phyloP scores from a whole-genome alignment of 306 rosid genomes.

The Trifolium repens region DNA sequence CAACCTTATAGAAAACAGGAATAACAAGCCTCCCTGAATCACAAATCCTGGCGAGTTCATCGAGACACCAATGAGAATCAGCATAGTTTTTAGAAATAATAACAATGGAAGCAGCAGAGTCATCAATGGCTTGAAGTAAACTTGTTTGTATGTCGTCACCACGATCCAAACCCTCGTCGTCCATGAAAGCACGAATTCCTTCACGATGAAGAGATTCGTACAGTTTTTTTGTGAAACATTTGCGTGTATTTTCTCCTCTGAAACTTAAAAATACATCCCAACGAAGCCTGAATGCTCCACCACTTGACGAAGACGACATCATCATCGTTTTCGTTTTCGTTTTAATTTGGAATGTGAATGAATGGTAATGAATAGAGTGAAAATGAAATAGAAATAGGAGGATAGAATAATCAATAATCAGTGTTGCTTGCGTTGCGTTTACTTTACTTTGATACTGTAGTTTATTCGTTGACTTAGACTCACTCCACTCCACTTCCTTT shows the following conservation, averaged over 20 bases:
- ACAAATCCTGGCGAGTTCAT: constrained; percentile 47
- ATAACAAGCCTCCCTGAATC: constrained; percentile 28
- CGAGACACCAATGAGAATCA: constrained; percentile 50
- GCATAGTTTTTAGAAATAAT: constrained; percentile 47
- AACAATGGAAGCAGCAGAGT: constrained; percentile 50
- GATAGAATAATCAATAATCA: too few relatives aligned
- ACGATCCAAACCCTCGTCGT: constrained; percentile 45
- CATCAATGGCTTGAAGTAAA: constrained; percentile 39
- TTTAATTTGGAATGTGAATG: too few relatives aligned
- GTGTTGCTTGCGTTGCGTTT: too few relatives aligned
- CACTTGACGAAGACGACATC: neutral
- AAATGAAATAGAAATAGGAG: too few relatives aligned
- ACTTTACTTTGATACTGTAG: too few relatives aligned
- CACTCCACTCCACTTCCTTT: too few relatives aligned
- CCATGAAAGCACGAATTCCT: constrained; percentile 46
- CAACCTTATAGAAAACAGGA: constrained; percentile 50
- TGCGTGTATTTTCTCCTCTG: constrained; percentile 52
- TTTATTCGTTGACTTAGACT: too few relatives aligned
- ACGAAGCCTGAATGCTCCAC: constrained; percentile 27
- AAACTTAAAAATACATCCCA: constrained; percentile 58
- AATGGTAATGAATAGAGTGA: too few relatives aligned
- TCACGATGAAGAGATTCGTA: constrained; percentile 8
- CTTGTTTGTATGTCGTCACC: constrained; percentile 37
- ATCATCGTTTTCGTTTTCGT: neutral
- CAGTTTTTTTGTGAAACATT: constrained; percentile 26